Evolutionary conservation across 345 rosid species (phyloP), one percentile per base, ranked within the genome.

Genomic region (Arabidopsis suecica): DNA sequence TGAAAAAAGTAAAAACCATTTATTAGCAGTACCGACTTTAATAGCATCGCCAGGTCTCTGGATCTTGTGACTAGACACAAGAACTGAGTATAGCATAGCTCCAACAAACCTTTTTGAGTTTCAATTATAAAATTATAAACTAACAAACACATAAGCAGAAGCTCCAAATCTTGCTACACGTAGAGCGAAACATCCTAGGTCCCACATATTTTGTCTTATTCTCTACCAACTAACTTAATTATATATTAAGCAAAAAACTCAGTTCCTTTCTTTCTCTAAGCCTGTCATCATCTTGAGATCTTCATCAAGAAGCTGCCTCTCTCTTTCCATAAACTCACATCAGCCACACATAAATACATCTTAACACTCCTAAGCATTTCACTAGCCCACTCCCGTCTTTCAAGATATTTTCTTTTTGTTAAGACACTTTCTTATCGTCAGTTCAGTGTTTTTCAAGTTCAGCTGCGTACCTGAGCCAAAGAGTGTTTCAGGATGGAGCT

Each of bases 231-330:
- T 78, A 70, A 60, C 47, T 64, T 54, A 23, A 81, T 61, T 61
- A 36, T 32, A 69, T 86, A 78, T 73, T 62, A 45, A 9, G 64
- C 75, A 53, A 69, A 74, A 68, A 62, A 55, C 50, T 45, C 59
- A 53, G 65, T 69, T 69, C 64, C 23, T 22, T 79, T 74, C 80
- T 76, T 75, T 76, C 50, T 60, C 59, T 57, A 32, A 65, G 59
- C 34, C 66, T 75, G 73, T 65, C 53, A 57, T 83, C 49, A 60
- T 73, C 84, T 84, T 83, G 90, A 86, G 89, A 84, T 87, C 85
- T 82, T 84, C 82, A 70, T 76, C 75, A 73, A 62, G 93, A 87
- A 87, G 78, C 85, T 84, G 63, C 86, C 84, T 83, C 81, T 67
- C 85, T 73, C 74, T 77, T 84, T 87, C 87, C 84, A 68, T 65